Base-by-base conservation (phyloP, 129 eudicot genomes). In the Lactuca saligna region DNA sequence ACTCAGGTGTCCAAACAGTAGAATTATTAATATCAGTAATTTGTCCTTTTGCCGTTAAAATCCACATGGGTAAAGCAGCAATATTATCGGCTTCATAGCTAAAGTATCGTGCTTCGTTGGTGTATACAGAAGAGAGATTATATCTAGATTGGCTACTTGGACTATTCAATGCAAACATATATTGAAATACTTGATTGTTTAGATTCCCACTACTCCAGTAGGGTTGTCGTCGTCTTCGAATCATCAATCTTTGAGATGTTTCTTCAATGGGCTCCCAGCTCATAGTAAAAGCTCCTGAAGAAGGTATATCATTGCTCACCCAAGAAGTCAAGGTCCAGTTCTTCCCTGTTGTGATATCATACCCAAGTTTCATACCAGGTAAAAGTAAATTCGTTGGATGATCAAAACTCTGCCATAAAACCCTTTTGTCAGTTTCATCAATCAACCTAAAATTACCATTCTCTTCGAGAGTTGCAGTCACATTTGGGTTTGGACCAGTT, bases 281-380 rank as follows among this genome's bases (percentile, higher is more conserved):
- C 63, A 78, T 12, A 31, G 75, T 65, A 78, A 71, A 81, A 31
- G 75, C 63, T 25, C 85, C 75, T 0, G 57, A 2, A 9, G 8
- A 46, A 7, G 60, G 71, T 16, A 41, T 6, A 2, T 13, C 12
- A 15, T 72, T 17, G 8, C 33, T 61, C 3, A 79, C 3, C 75
- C 75, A 79, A 17, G 79, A 79, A 42, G 75, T 60, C 35, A 79
- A 29, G 17, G 35, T 59, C 82, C 70, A 72, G 6, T 42, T 61
- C 15, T 35, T 11, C 0, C 70, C 38, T 10, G 56, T 60, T 13
- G 5, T 60, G 44, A 2, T 54, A 41, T 59, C 39, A 4, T 10
- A 32, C 12, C 82, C 78, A n/a, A 79, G 74, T 57, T 72, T 78
- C 86, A 82, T 77, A 8, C 82, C 86, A 0, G 86, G 86, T 56